A percentile compares a stretch with the other conserved stretches of the same genome.
phyloP scores from a whole-genome alignment of 179 eudicot species.

The Kewa caespitosa region DNA sequence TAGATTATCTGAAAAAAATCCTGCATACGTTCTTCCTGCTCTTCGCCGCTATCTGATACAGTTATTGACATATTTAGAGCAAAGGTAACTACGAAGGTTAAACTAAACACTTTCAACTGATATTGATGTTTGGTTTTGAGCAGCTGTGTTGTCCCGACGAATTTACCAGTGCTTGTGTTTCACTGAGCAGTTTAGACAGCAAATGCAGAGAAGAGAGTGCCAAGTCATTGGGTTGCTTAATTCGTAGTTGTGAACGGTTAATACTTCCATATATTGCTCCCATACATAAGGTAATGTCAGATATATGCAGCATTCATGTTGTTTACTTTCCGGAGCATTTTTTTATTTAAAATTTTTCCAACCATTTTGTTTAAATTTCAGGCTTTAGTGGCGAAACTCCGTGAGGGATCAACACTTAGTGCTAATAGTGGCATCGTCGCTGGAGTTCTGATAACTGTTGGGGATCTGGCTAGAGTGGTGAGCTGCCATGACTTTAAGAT shows the following conservation, averaged over 20 bases:
- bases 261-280: conserved; percentile 96
- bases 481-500: conserved; percentile 29
- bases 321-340: conserved; percentile 8
- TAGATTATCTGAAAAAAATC: conserved; percentile 95
- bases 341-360: not conserved
- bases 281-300: conserved; percentile 69
- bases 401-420: conserved; percentile 73
- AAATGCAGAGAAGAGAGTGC: conserved; percentile 99
- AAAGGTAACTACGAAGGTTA: conserved; percentile 51
- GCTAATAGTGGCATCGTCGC: conserved; percentile 82
- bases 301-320: conserved; percentile 11
- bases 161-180: conserved; percentile 13
- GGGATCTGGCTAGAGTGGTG: conserved; percentile 99
- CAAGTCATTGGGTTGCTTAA: conserved; percentile 87
- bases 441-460: conserved; percentile 91
- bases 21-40: conserved; percentile 99
- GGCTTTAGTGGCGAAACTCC: conserved; percentile 89
- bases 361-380: conserved; percentile 28
- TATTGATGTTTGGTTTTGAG: not conserved
- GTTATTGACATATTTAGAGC: conserved; percentile 77
- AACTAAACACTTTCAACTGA: not conserved
- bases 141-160: not conserved
- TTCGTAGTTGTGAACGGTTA: conserved; percentile 87
- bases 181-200: conserved; percentile 73
- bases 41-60: conserved; percentile 98